phyloP scores from a whole-genome alignment of 1,139 yeast species.

The Saccharomyces hybrid region DNA sequence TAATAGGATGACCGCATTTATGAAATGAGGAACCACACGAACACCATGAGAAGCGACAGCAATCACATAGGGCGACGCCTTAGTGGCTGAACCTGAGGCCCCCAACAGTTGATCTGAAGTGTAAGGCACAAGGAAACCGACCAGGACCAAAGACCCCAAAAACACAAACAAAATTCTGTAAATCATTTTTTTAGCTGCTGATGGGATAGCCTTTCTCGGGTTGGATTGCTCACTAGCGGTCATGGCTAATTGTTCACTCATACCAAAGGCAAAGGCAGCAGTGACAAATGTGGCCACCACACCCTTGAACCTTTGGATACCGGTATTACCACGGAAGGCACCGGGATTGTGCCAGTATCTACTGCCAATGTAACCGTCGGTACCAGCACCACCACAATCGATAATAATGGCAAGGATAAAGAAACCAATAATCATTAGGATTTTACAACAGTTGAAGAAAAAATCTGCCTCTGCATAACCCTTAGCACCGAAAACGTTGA shows the following conservation, averaged over 20 bases:
- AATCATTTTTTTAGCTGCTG: conserved; percentile 68
- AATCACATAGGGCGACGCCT: conserved; percentile 69
- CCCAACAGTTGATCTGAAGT: conserved; percentile 43
- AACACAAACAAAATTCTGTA: conserved; percentile 65
- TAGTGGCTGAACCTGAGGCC: conserved; percentile 36
- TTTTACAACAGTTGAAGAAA: conserved; percentile 49
- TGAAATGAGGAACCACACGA: conserved; percentile 41
- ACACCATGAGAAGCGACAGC: conserved; percentile 66
- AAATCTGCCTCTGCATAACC: conserved; percentile 76
- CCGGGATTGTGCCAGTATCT: conserved; percentile 58
- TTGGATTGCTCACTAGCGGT: conserved; percentile 86
- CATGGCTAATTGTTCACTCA: conserved; percentile 75
- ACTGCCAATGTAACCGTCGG: conserved; percentile 55
- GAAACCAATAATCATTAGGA: conserved; percentile 59
- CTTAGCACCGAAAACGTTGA: conserved; percentile 62
- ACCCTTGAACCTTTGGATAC: conserved; percentile 53
- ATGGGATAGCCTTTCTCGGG: conserved; percentile 66
- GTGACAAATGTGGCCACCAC: conserved; percentile 74
- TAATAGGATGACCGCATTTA: conserved; percentile 44
- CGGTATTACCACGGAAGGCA: conserved; percentile 36
- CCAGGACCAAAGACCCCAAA: conserved; percentile 50
- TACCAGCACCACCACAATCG: conserved; percentile 65
- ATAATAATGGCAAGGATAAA: conserved; percentile 55
- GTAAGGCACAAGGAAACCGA: conserved; percentile 66
- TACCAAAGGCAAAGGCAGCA: conserved; percentile 84